These are phyloP conservation scores for Pycnococcus provasolii DNA, from an alignment of 139 green algal species.

Conservation along the genomic window DNA sequence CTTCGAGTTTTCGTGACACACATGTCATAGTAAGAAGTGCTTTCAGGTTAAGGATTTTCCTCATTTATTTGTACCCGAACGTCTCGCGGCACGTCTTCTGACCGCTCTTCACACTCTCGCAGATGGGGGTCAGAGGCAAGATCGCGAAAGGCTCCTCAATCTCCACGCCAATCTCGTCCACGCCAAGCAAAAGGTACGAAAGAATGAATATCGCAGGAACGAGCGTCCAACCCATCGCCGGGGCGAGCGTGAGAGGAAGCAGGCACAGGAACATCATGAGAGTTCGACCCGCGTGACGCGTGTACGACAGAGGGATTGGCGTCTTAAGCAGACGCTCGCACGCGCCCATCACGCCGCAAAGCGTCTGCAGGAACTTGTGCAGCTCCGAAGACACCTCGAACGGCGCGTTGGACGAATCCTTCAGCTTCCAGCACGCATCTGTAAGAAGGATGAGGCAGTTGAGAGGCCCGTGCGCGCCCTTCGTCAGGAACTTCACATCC, in stretches of 20 bases:
- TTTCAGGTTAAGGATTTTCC: too few species aligned
- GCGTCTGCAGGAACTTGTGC: too few species aligned
- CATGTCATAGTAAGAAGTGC: too few species aligned
- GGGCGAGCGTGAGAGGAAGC: conserved; percentile 57
- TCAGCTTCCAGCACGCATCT: not conserved
- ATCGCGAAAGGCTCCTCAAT: conserved; percentile 31
- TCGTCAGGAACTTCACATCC: not conserved
- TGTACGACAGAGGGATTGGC: conserved; percentile 11
- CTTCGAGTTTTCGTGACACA: too few species aligned
- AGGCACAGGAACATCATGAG: conserved; percentile 55
- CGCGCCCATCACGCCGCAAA: not conserved
- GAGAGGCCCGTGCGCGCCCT: conserved; percentile 15
- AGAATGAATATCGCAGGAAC: conserved; percentile 18
- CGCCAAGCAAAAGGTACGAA: conserved; percentile 46
- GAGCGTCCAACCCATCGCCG: not conserved
- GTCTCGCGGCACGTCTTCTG: too few species aligned
- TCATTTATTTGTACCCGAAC: too few species aligned
- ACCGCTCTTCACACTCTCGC: conserved; percentile 8
- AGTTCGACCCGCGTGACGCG: conserved; percentile 9
- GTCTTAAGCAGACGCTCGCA: conserved; percentile 8
- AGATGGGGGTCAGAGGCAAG: conserved; percentile 9
- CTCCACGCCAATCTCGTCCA: conserved; percentile 41
- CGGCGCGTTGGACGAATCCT: not conserved
- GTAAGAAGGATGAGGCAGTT: not conserved
- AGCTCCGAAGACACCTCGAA: not conserved